phyloP scores from a whole-genome alignment of 495 filamentous ascomycete genomes.

The Lichenothelia convexa region DNA sequence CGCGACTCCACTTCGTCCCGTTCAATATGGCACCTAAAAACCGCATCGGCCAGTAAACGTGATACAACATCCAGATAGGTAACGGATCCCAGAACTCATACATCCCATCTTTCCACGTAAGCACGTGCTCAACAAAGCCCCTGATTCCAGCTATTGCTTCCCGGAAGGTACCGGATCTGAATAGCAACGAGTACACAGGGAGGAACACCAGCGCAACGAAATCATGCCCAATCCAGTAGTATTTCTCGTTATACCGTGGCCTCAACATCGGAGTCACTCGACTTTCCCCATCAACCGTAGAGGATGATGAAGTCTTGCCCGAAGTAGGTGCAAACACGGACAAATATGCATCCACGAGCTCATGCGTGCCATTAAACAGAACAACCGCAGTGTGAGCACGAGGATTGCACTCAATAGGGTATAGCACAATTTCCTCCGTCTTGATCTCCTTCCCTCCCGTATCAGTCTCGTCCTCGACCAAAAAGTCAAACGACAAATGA shows the following conservation, averaged over 20 bases:
- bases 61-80: slow-evolving; percentile 38
- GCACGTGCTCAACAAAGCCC: slow-evolving; percentile 26
- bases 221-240: slow-evolving; percentile 44
- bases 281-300: not conserved
- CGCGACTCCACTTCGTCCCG: slow-evolving; percentile 32
- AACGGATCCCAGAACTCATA: slow-evolving; percentile 42
- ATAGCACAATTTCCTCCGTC: slow-evolving; percentile 20
- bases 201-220: slow-evolving; percentile 30
- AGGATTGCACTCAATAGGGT: slow-evolving; percentile 47
- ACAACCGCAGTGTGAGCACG: slow-evolving; percentile 40
- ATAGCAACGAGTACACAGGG: slow-evolving; percentile 22
- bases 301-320: not conserved
- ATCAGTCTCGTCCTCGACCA: slow-evolving; percentile 35
- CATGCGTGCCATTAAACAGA: slow-evolving; percentile 23
- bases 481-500: slow-evolving; percentile 49
- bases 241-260: slow-evolving; percentile 9
- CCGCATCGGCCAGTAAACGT: slow-evolving; percentile 39
- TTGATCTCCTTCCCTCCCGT: slow-evolving; percentile 9
- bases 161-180: slow-evolving; percentile 1
- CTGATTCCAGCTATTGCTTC: slow-evolving; percentile 11
- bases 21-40: slow-evolving; percentile 23
- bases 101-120: slow-evolving; percentile 40
- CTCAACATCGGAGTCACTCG: no score
- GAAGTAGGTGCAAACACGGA: slow-evolving; percentile 3
- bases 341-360: slow-evolving; percentile 15